phyloP scores from a whole-genome alignment of 768 basidiomycete species.

The Termitomyces sp. region DNA sequence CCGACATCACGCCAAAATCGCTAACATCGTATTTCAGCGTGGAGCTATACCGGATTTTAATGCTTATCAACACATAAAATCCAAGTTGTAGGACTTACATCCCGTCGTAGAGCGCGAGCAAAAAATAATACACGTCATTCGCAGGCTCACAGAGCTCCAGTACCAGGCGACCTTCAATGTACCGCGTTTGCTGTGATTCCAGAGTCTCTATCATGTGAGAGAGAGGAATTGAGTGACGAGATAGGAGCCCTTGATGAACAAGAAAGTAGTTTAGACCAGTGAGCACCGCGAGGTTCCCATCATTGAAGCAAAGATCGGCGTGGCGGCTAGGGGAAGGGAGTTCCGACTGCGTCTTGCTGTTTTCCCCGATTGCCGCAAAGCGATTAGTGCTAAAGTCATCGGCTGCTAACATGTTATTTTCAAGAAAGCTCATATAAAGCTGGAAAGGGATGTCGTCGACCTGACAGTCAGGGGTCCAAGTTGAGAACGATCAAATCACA shows the following conservation, averaged over 20 bases:
- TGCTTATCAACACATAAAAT: slow-evolving; percentile 2
- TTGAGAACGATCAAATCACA: neutral
- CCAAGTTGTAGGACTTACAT: slow-evolving; percentile 38
- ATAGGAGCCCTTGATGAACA: slow-evolving; percentile 62
- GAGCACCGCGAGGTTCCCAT: slow-evolving; percentile 65
- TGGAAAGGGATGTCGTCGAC: neutral
- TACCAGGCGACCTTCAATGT: slow-evolving; percentile 55
- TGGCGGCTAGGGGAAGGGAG: slow-evolving; percentile 29
- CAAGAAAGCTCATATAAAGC: neutral
- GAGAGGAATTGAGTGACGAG: slow-evolving; percentile 55
- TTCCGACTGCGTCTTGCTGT: slow-evolving; percentile 8
- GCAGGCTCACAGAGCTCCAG: slow-evolving; percentile 50
- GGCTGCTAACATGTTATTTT: slow-evolving; percentile 6
- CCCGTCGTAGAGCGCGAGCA: slow-evolving; percentile 67
- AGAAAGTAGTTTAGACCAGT: slow-evolving; percentile 55
- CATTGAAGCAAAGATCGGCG: slow-evolving; percentile 53
- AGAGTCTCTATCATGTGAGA: slow-evolving; percentile 30
- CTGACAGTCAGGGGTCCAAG: neutral
- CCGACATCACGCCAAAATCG: slow-evolving; percentile 50
- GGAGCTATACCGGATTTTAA: slow-evolving; percentile 29
- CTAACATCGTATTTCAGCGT: slow-evolving; percentile 37
- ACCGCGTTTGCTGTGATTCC: slow-evolving; percentile 16
- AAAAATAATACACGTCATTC: slow-evolving; percentile 50
- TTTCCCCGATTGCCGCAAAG: slow-evolving; percentile 19
- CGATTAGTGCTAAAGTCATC: slow-evolving; percentile 46